These are phyloP conservation scores for Tetrapisispora arboricola DNA, from an alignment of 805 yeast species.

Conservation along the genomic window DNA sequence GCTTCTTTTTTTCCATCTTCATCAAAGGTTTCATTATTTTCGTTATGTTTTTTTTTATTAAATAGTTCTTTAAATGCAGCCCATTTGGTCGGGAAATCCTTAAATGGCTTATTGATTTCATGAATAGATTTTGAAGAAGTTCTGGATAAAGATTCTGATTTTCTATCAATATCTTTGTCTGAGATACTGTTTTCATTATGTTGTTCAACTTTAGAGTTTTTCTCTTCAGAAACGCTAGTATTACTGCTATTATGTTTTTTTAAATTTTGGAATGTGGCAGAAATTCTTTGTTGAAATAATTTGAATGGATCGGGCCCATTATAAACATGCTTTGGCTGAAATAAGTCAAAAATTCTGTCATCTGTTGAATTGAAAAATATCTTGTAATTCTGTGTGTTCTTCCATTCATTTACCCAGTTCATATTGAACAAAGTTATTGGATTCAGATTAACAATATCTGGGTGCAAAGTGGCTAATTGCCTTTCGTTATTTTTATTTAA, in stretches of 20 bases:
- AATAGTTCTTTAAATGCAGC: constrained; percentile 5
- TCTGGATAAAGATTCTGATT: background rate
- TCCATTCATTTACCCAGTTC: constrained; percentile 45
- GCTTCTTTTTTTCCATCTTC: background rate
- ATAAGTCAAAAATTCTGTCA: constrained; percentile 57
- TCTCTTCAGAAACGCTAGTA: background rate
- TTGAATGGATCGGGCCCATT: constrained; percentile 22
- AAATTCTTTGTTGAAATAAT: constrained; percentile 22
- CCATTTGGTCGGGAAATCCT: constrained; percentile 3
- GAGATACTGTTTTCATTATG: background rate
- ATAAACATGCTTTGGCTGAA: constrained; percentile 37
- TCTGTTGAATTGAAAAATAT: constrained; percentile 51
- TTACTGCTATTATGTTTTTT: constrained; percentile 2
- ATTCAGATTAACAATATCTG: constrained; percentile 23
- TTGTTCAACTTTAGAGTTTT: background rate
- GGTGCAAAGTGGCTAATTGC: constrained; percentile 26
- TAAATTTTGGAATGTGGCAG: constrained; percentile 25
- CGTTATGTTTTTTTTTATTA: constrained; percentile 2
- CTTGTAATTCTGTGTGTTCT: constrained; percentile 41
- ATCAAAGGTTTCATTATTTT: background rate
- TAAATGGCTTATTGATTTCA: background rate
- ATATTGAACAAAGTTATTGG: constrained; percentile 35
- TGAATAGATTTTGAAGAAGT: background rate
- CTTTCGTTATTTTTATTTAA: constrained; percentile 30
- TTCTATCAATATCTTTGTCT: background rate